phyloP scores from a whole-genome alignment of 306 rosid genomes.

The Ammopiptanthus mongolicus region DNA sequence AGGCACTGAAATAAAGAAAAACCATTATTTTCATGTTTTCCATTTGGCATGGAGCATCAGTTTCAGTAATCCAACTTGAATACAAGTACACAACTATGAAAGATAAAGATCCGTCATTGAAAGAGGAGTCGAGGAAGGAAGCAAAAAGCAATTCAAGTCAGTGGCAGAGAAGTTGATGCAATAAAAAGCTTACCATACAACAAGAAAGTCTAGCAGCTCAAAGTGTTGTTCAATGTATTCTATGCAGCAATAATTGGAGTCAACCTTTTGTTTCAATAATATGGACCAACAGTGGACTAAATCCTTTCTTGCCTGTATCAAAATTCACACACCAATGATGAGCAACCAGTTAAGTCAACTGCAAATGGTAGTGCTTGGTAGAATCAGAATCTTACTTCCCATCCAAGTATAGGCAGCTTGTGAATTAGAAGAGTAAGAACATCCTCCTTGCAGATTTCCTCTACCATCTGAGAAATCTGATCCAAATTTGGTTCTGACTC shows the following conservation, averaged over 20 bases:
- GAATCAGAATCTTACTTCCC: conserved; percentile 79
- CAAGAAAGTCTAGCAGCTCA: conserved; percentile 83
- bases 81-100: background rate
- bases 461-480: conserved; percentile 68
- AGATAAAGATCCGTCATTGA: background rate
- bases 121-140: background rate
- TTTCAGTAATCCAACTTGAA: background rate
- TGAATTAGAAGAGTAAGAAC: conserved; percentile 68
- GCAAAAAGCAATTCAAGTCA: background rate
- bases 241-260: conserved; percentile 54
- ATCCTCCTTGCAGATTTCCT: conserved; percentile 84
- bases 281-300: conserved; percentile 82
- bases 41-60: background rate
- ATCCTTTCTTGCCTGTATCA: conserved; percentile 86
- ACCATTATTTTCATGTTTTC: conserved; percentile 6
- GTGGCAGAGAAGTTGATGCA: background rate
- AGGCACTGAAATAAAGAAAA: background rate
- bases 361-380: background rate
- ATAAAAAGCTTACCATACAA: conserved; percentile 64
- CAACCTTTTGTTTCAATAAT: conserved; percentile 80
- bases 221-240: conserved; percentile 72
- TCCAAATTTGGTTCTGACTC: conserved; percentile 80
- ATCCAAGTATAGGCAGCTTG: conserved; percentile 74
- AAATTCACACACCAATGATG: conserved; percentile 32
- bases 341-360: conserved; percentile 24